Evolutionary conservation across 2,329 filamentous ascomycete genomes (phyloP), one percentile per base, ranked within the genome.

Genomic region (Sporothrix pseudoabietina): DNA sequence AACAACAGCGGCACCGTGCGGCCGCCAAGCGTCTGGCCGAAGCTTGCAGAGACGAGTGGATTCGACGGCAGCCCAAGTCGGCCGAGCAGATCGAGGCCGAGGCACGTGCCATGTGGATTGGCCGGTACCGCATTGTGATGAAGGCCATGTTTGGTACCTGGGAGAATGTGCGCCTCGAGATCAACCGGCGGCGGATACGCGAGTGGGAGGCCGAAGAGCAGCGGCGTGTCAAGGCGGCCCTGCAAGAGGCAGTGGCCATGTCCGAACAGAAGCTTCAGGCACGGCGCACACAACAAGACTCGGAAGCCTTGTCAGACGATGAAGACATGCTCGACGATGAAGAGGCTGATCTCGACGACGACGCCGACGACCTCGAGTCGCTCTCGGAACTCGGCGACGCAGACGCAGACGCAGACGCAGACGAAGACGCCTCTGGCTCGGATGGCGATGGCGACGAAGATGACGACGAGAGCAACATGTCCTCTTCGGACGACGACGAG

Each of bases 21-120:
- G 85, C 87, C 2, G 95, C 95, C 1, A 97, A 94, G 80, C 89
- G 89, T 71, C 82, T 97, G 71, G 95, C 95, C 0, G 89, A 93
- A 78, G 91, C 92, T 61, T 93, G 92, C 77, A 85, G 91, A 71
- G 91, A 93, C 16, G 91, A 91, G 79, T 94, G 92, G 91, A 84
- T 90, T 71, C 85, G 89, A 71, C 88, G 89, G 72, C 91, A 94
- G 77, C 91, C 92, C 12, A 93, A 93, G 77, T 90, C 91, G 0
- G 85, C 87, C 1, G 94, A 98, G 78, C 92, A 98, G 79, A 87
- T 98, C 22, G 90, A 94, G 77, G 88, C 88, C 16, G 95, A 98
- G 79, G 90, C 92, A 74, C 86, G 87, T 71, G 89, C 91, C 32
- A 86, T 90, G 77, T 90, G 90, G 81, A 85, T 90, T 75, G 83